These are phyloP conservation scores for Phallus indusiatus DNA, from an alignment of 768 basidiomycete species.

Conservation along the genomic window DNA sequence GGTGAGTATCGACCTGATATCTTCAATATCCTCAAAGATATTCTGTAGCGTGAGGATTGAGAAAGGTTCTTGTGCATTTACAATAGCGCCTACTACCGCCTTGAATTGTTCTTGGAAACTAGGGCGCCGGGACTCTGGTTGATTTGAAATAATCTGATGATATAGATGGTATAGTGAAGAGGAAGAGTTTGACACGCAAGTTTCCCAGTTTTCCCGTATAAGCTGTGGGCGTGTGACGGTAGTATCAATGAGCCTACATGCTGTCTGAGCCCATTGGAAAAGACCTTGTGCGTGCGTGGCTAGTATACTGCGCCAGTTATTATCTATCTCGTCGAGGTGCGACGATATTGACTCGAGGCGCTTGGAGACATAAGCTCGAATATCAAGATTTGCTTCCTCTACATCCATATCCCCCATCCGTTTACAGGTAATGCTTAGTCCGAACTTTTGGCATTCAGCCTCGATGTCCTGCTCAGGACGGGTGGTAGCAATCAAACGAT, in stretches of 20 bases:
- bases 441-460: neutral
- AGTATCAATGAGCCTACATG: too few species aligned
- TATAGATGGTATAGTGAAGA: slow-evolving; percentile 16
- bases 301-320: neutral
- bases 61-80: slow-evolving; percentile 18
- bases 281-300: slow-evolving; percentile 21
- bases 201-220: too few species aligned
- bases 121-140: slow-evolving; percentile 12
- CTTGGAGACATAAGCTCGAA: neutral
- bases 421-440: neutral
- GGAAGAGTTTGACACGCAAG: too few species aligned
- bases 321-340: neutral
- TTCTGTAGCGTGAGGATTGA: slow-evolving; percentile 2
- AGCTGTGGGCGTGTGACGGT: too few species aligned
- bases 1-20: too few species aligned
- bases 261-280: too few species aligned
- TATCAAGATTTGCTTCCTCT: neutral
- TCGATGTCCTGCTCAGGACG: slow-evolving; percentile 19
- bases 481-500: slow-evolving; percentile 20
- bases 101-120: too few species aligned
- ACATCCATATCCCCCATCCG: neutral
- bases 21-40: slow-evolving; percentile 11
- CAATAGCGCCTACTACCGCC: slow-evolving; percentile 17
- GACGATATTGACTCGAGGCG: neutral
- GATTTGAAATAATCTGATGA: slow-evolving; percentile 12